Evolutionary conservation across 1,139 yeast genomes (phyloP), one percentile per base, ranked within the genome.

Genomic region (Zygoascus sp.): DNA sequence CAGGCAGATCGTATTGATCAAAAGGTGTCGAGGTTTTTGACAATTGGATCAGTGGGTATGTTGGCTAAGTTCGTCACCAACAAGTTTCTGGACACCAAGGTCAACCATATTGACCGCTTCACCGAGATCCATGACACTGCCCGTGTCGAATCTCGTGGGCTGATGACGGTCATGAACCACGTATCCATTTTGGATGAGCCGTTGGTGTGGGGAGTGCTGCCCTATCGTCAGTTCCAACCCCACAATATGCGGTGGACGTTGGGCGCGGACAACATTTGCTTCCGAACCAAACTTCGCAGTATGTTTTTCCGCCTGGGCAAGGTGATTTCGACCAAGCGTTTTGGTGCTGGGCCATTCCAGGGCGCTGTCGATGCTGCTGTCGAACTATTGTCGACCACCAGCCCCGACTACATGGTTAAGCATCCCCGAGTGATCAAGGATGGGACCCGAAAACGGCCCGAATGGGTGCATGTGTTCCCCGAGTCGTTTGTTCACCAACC

Each of bases 151-250:
- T 79, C 84, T 52, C 69, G 97, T 42, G 83, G 94, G 0, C 64
- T 90, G 3, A 58, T 90, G 49, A 88, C 97, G 0, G 79, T 90
- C n/a, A 88, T 90, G 95, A 92, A 92, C 63, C 98, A 92, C 61
- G 86, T 89, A 83, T 85, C 96, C 1, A 88, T 86, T 48, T 83
- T 89, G 21, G 98, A 92, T 62, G 98, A 92, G 60, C 98, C 98
- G 0, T 75, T 87, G 25, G 70, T 88, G 45, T 92, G 95, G 83
- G 96, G 95, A 0, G 78, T 86, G 40, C 71, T 90, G 50, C 97
- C 97, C 0, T 75, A 81, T 77, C 10, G 23, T 21, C 72, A 47
- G 32, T 49, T 80, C 42, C 80, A 77, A 56, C 83, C 80, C 55
- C 66, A 70, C 17, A 76, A 80, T 48, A 77, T 89, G 47, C 72